Percentiles rank a stretch among this genome's conserved stretches.
These are phyloP conservation scores for Coix lacrymajobi DNA, from an alignment of 176 grass and related monocot species.

Conservation along the genomic window DNA sequence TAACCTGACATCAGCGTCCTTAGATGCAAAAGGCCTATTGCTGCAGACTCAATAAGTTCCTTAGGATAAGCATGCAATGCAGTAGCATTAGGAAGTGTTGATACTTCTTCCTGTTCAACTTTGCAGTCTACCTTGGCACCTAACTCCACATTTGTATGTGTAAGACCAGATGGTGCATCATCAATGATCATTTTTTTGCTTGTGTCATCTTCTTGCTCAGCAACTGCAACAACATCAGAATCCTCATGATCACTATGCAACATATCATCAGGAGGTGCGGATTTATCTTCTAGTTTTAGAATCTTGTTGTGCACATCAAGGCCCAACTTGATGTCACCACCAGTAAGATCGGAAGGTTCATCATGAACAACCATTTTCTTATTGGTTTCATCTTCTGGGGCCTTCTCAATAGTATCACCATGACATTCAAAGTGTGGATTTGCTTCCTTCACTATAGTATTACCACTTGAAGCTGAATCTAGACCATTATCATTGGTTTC, in stretches of 20 bases:
- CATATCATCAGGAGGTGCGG: neutral
- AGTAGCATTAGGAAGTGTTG: neutral
- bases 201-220: neutral
- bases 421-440: neutral
- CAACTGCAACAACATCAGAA: too few relatives aligned
- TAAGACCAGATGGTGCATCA: neutral
- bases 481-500: constrained; percentile 26
- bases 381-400: constrained; percentile 14
- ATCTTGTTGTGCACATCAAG: constrained; percentile 13
- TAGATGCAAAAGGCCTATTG: neutral
- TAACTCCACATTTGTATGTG: constrained; percentile 5
- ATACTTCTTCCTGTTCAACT: neutral
- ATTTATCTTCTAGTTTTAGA: constrained; percentile 26
- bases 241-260: neutral
- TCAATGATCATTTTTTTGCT: constrained; percentile 2
- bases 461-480: constrained; percentile 18
- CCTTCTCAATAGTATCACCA: constrained; percentile 5
- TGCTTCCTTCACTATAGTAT: constrained; percentile 19
- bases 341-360: neutral
- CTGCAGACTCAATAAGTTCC: neutral
- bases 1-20: constrained; percentile 37
- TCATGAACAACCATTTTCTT: constrained; percentile 23
- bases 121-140: constrained; percentile 4
- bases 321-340: constrained; percentile 22
- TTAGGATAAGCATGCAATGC: neutral